Base-by-base conservation (phyloP, 352 stramenopile genomes). In the Phytophthora sp. region DNA sequence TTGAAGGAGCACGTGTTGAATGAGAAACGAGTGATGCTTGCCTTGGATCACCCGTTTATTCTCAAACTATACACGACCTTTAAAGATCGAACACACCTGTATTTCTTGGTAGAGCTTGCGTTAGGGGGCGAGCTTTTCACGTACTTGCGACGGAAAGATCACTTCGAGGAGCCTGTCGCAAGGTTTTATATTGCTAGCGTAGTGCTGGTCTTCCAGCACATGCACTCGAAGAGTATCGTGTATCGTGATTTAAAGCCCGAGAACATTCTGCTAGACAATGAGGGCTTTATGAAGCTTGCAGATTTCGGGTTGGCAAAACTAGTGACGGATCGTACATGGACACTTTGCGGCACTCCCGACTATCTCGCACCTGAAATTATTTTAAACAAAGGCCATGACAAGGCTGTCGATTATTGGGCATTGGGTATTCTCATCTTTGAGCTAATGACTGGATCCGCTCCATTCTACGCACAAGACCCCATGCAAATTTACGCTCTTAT, bases 281-380 rank as follows among this genome's bases (percentile, higher is more conserved):
- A 88, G 42, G 91, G 90, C 5, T 94, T 95, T 57, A 89, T 98
- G 50, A 97, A 98, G 45, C 69, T 98, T 13, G 84, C 82, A 5
- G 92, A 98, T 53, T 98, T 98, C 71, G 91, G 94, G 0, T 86
- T 98, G 28, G 94, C 92, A 6, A 98, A 98, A 64, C 71, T 96
- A 35, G 77, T 96, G 41, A 91, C 70, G 1, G 79, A 95, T 24
- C 67, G 80, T 6, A 97, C 91, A 13, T 97, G 86, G 85, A 98
- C 91, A 6, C 63, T 97, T 20, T 98, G 93, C 49, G 93, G 93
- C 8, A 98, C 93, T 10, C 94, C 92, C 11, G 91, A 98, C 53
- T 98, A 98, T 62, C 67, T 97, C 12, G 91, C 94, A 1, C 92
- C 94, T 1, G 93, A 98, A 60, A 97, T 98, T 61, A 96, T 97